phyloP scores from a whole-genome alignment of 441 rosid genomes.

The Erodium trifolium region DNA sequence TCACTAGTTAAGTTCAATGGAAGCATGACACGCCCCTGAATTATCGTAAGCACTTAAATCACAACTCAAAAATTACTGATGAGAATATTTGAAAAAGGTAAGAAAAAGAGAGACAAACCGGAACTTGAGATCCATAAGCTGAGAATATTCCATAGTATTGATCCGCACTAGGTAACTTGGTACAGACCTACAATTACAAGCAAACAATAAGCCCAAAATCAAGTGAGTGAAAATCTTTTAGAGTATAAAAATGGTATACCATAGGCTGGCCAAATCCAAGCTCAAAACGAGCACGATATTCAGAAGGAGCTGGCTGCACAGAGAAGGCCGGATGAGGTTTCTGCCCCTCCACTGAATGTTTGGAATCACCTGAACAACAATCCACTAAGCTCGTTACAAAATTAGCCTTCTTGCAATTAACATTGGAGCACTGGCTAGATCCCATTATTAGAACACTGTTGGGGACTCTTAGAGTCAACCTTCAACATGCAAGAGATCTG shows the following conservation, averaged over 20 bases:
- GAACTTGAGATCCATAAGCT: slow-evolving; percentile 51
- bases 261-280: slow-evolving; percentile 53
- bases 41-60: slow-evolving; percentile 9
- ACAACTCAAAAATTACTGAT: not conserved
- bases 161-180: slow-evolving; percentile 53
- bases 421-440: not conserved
- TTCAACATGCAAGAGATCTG: not conserved
- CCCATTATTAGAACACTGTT: not conserved
- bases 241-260: slow-evolving; percentile 29
- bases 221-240: not conserved
- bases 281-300: slow-evolving; percentile 39
- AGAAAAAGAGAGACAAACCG: slow-evolving; percentile 32
- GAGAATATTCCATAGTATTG: slow-evolving; percentile 64
- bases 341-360: slow-evolving; percentile 38
- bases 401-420: not conserved
- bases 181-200: slow-evolving; percentile 37
- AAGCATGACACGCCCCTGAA: slow-evolving; percentile 65
- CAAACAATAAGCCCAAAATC: slow-evolving; percentile 4
- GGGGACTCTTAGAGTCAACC: not conserved
- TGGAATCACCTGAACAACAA: slow-evolving; percentile 43
- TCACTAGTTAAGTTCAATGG: slow-evolving; percentile 67
- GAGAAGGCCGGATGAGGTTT: slow-evolving; percentile 42
- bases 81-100: slow-evolving; percentile 6
- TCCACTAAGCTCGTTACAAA: slow-evolving; percentile 4
- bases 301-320: slow-evolving; percentile 43